Base-by-base conservation (phyloP, 495 filamentous ascomycete genomes). In the Pseudevernia furfuracea region DNA sequence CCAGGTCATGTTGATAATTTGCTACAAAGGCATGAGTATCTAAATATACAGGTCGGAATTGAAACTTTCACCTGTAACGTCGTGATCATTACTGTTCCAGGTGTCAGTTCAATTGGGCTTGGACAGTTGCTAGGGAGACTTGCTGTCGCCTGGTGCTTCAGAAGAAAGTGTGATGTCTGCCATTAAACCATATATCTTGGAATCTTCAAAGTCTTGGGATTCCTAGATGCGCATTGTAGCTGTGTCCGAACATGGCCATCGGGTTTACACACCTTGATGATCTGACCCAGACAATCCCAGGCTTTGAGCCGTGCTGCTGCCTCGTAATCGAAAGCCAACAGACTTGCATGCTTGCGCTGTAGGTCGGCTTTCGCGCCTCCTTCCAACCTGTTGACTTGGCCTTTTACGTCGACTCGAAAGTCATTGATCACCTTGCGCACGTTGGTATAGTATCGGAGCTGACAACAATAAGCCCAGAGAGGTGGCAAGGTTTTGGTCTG, bases 291-390 rank as follows among this genome's bases (percentile, higher is more conserved):
- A 59, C 78, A 78, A 64, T 87, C 82, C 89, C 88, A 93, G 23
- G 81, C 74, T 66, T 85, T 82, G 8, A 96, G 75, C 23, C 78
- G 76, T 30, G 85, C 75, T 15, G 85, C 81, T n/a, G 84, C 87
- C 76, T 94, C 91, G 67, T 94, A 87, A 66, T 91, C 86, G 69
- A 89, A 88, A 2, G 84, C 81, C 8, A 91, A 72, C 15, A 93
- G 74, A 28, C 80, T 79, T 41, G 81, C 78, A 61, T 90, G 79
- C 68, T 88, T 91, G 12, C 76, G 72, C 28, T 78, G 69, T 61
- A 89, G 78, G 69, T 89, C 86, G 15, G 70, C 68, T 46, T 73
- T 73, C 3, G 71, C 74, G 15, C 68, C 74, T 58, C 82, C 79
- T 39, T 80, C 78, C 7, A 83, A 64, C 60, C 65, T 60, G 15